Percentiles rank a stretch among this genome's conserved stretches.
Conservation (phyloP, 1,284 basidiomycete species). For the Coniferiporia sulphurascens region DNA sequence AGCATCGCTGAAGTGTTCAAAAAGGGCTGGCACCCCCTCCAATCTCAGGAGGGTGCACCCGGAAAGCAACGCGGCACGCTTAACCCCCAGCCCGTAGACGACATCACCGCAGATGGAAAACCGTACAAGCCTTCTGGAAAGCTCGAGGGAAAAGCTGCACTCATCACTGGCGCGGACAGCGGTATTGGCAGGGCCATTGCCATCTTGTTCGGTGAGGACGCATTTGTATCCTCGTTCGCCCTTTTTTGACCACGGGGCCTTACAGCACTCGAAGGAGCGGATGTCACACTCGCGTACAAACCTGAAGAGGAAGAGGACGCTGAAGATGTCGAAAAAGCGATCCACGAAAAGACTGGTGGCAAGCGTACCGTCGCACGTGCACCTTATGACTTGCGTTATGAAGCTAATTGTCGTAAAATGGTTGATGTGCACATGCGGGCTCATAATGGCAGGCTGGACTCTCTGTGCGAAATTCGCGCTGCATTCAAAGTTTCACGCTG, state of each 20-base stretch:
- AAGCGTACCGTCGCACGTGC: constrained; percentile 38
- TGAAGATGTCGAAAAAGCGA: constrained; percentile 33
- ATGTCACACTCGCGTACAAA: constrained; percentile 47
- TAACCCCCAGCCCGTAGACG: constrained; percentile 42
- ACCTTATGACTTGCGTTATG: constrained; percentile 39
- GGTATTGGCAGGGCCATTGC: constrained; percentile 41
- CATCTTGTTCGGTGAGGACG: constrained; percentile 33
- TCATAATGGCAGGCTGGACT: constrained; percentile 36
- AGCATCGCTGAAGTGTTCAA: constrained; percentile 10
- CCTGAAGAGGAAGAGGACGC: constrained; percentile 46
- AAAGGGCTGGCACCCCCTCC: constrained; percentile 18
- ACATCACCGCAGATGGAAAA: constrained; percentile 45
- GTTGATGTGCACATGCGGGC: constrained; percentile 40
- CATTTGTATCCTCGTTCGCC: constrained; percentile 18
- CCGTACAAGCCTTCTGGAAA: constrained; percentile 37
- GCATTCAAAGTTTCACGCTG: background rate
- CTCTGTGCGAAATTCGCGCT: constrained; percentile 31
- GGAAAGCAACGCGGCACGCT: constrained; percentile 20
- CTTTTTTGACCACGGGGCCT: constrained; percentile 1
- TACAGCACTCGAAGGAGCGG: constrained; percentile 53
- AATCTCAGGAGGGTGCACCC: constrained; percentile 8
- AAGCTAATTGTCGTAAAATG: constrained; percentile 39
- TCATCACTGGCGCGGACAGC: constrained; percentile 48
- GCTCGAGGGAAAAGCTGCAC: constrained; percentile 41
- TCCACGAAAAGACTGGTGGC: constrained; percentile 36